A percentile compares a stretch with the other conserved stretches of the same genome.
These are phyloP conservation scores for Erythrobasidium hasegawianum DNA, from an alignment of 1,284 basidiomycete genomes.

Conservation along the genomic window DNA sequence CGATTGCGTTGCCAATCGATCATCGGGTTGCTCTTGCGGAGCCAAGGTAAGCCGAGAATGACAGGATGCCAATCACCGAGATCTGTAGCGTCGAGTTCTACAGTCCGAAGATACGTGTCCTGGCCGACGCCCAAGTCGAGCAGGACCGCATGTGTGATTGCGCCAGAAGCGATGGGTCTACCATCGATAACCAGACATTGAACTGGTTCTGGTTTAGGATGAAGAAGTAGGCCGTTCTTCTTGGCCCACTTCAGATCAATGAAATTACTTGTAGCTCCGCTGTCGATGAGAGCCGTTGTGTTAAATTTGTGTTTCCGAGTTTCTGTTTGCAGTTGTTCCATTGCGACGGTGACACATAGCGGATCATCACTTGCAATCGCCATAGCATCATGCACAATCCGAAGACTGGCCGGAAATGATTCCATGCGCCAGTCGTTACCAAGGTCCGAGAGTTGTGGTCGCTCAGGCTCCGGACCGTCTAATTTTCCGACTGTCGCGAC, in stretches of 20 bases:
- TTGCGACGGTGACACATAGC: background rate
- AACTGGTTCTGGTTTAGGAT: background rate
- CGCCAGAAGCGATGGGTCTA: slow-evolving; percentile 2
- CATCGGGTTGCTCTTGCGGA: slow-evolving; percentile 30
- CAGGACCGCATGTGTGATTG: background rate
- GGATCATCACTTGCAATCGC: background rate
- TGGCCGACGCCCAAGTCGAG: background rate
- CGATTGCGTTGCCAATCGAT: slow-evolving; percentile 30
- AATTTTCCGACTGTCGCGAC: background rate
- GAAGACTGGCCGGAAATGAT: background rate
- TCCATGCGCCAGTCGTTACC: background rate
- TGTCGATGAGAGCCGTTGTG: background rate
- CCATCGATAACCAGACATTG: slow-evolving; percentile 9
- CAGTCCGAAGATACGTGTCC: background rate
- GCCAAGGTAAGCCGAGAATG: slow-evolving; percentile 38
- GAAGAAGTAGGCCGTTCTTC: background rate
- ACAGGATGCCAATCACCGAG: slow-evolving; percentile 17
- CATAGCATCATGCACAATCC: background rate
- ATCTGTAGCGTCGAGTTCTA: background rate
- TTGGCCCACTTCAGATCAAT: background rate
- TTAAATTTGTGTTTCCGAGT: background rate
- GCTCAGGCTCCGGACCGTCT: background rate
- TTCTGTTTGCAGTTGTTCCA: background rate
- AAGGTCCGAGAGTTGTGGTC: background rate
- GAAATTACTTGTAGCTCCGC: slow-evolving; percentile 4